Conservation (phyloP, 257 asterid species). For the Plectranthus barbatus region DNA sequence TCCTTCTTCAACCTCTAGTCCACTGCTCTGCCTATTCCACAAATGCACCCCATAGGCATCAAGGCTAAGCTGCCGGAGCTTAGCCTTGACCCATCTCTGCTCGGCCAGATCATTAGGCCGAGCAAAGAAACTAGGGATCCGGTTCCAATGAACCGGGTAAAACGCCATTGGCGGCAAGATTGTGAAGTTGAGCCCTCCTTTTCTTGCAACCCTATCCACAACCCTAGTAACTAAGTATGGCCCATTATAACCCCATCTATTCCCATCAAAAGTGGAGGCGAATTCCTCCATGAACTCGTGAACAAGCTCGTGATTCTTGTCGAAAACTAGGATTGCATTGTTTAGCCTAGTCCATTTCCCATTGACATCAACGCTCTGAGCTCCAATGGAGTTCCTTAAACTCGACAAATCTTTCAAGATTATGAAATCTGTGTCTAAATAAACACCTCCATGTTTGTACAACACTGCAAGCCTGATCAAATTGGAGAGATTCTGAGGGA, state of each 20-base stretch:
- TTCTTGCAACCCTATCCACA: conserved; percentile 19
- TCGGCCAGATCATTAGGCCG: conserved; percentile 17
- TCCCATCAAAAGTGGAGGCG: conserved; percentile 52
- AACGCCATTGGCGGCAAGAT: conserved; percentile 49
- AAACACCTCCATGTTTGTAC: conserved; percentile 63
- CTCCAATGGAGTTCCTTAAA: conserved; percentile 56
- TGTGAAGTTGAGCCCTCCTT: conserved; percentile 25
- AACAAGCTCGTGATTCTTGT: conserved; percentile 45
- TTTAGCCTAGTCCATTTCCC: conserved; percentile 73
- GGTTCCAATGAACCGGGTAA: conserved; percentile 60
- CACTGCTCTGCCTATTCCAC: conserved; percentile 56
- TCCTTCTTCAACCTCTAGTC: conserved; percentile 52
- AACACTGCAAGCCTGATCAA: conserved; percentile 53
- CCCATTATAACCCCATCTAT: conserved; percentile 73
- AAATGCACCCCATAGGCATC: conserved; percentile 56
- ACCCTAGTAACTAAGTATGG: conserved; percentile 72
- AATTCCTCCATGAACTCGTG: conserved; percentile 64
- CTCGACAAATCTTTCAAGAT: conserved; percentile 42
- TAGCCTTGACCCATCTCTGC: conserved; percentile 38
- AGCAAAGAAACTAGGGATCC: conserved; percentile 26
- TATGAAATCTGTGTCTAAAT: conserved; percentile 58
- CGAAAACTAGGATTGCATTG: conserved; percentile 56
- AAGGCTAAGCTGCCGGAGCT: conserved; percentile 26
- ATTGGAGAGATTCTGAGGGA: conserved; percentile 61
- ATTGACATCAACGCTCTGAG: conserved; percentile 33